Percentiles rank a stretch among this genome's conserved stretches.
Evolutionary conservation across 495 filamentous ascomycete genomes (phyloP).

Genomic region (Tuber microsphaerosporum): DNA sequence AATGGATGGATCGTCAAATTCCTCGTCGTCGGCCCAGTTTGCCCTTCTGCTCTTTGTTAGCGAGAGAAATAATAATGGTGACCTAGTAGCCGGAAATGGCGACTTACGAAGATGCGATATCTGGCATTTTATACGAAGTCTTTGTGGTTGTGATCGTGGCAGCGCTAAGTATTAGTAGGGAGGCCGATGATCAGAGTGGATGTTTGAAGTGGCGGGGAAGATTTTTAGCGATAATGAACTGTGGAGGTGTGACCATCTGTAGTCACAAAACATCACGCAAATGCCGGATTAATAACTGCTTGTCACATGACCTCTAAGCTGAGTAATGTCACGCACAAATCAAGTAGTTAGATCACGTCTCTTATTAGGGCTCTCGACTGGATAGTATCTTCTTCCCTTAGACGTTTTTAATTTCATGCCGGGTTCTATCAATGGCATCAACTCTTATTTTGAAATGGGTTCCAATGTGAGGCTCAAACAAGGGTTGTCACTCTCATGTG

Average conservation of each 20-base stretch:
- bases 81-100: not conserved
- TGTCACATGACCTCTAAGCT: not conserved
- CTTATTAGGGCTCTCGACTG: not conserved
- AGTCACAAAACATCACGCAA: slow-evolving; percentile 1
- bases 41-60: slow-evolving; percentile 33
- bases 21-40: slow-evolving; percentile 95
- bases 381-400: too few species aligned
- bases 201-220: not conserved
- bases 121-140: not conserved
- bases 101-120: not conserved
- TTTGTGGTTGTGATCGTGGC: not conserved
- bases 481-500: not conserved
- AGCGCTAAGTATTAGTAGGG: not conserved
- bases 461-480: not conserved
- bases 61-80: not conserved
- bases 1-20: slow-evolving; percentile 74
- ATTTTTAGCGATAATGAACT: not conserved
- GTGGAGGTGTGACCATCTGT: not conserved
- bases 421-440: too few species aligned
- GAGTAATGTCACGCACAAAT: not conserved
- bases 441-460: not conserved
- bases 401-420: not conserved
- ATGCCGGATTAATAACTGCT: not conserved
- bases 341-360: not conserved
- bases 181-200: not conserved